Percentiles rank a stretch among this genome's conserved stretches.
phyloP scores from a whole-genome alignment of 1,139 yeast species.

The Diutina catenulata region DNA sequence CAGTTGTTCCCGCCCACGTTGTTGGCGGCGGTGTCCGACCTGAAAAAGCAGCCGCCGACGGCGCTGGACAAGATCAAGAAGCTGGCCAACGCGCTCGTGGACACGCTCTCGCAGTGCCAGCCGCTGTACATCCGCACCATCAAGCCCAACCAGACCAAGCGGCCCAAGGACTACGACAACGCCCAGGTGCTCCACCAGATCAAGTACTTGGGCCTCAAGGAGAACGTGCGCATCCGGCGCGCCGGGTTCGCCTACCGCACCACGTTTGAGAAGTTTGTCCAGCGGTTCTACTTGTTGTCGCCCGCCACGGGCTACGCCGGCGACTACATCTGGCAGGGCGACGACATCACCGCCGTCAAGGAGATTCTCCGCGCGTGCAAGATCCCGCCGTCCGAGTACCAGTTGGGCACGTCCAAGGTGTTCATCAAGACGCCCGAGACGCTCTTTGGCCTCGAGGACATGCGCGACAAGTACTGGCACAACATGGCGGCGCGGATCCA shows the following conservation, averaged over 20 bases:
- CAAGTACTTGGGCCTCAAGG: constrained; percentile 91
- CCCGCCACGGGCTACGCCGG: constrained; percentile 95
- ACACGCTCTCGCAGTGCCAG: constrained; percentile 76
- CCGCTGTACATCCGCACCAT: constrained; percentile 97
- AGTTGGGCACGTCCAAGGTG: constrained; percentile 88
- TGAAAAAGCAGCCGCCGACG: constrained; percentile 87
- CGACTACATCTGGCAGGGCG: constrained; percentile 93
- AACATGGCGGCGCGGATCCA: constrained; percentile 97
- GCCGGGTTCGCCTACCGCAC: constrained; percentile 99
- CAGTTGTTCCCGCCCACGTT: constrained; percentile 63
- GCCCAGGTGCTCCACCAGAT: constrained; percentile 91
- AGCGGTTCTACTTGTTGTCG: constrained; percentile 81
- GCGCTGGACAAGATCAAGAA: constrained; percentile 91
- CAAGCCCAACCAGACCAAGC: constrained; percentile 90
- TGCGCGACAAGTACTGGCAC: constrained; percentile 97
- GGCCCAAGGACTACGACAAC: constrained; percentile 82
- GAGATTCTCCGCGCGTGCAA: constrained; percentile 72
- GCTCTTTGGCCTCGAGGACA: constrained; percentile 84
- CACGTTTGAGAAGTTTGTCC: constrained; percentile 94
- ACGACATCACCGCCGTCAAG: constrained; percentile 66
- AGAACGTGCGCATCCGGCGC: constrained; percentile 93
- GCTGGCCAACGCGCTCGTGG: constrained; percentile 85
- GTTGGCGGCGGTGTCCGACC: constrained; percentile 49
- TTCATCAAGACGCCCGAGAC: constrained; percentile 97
- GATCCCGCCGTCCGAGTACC: constrained; percentile 75